A percentile compares a stretch with the other conserved stretches of the same genome.
Evolutionary conservation across 306 rosid species (phyloP).

Genomic region (Cicer arietinum): DNA sequence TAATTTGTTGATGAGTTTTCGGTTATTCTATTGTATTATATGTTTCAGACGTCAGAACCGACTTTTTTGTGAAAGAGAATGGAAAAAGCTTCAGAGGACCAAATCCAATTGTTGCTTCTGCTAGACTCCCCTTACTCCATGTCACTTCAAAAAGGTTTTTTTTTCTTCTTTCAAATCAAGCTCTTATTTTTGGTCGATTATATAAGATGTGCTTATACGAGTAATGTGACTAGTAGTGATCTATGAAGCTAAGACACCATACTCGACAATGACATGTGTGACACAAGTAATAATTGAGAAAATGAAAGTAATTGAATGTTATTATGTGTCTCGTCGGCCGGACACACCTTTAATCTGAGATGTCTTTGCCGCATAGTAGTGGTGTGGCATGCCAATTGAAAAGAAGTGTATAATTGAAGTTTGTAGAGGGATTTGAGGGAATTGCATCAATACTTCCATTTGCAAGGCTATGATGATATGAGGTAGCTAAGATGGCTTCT

Average conservation of each 20-base stretch:
- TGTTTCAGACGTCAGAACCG: constrained; percentile 53
- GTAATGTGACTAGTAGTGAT: background rate
- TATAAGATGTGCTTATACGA: background rate
- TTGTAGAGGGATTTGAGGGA: constrained; percentile 9
- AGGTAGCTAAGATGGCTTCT: constrained; percentile 1
- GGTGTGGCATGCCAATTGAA: constrained; percentile 2
- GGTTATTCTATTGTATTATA: background rate
- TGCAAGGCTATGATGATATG: background rate
- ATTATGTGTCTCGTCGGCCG: too few relatives aligned
- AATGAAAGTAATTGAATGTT: too few relatives aligned
- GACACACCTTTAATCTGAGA: too few relatives aligned
- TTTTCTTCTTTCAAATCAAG: constrained; percentile 26
- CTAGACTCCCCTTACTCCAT: constrained; percentile 31
- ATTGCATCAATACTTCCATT: constrained; percentile 2
- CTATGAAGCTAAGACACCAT: background rate
- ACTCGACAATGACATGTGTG: too few relatives aligned
- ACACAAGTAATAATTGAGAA: too few relatives aligned
- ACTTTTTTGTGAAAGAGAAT: constrained; percentile 38
- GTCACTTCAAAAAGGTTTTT: constrained; percentile 55
- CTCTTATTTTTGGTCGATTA: constrained; percentile 9
- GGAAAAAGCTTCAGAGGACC: too few relatives aligned
- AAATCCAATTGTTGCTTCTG: constrained; percentile 47
- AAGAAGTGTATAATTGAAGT: constrained; percentile 7
- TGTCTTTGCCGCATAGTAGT: too few relatives aligned
- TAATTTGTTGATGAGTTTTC: background rate